Evolutionary conservation across 495 filamentous ascomycete species (phyloP).

Genomic region (Podospora bellae-mahoneyi): DNA sequence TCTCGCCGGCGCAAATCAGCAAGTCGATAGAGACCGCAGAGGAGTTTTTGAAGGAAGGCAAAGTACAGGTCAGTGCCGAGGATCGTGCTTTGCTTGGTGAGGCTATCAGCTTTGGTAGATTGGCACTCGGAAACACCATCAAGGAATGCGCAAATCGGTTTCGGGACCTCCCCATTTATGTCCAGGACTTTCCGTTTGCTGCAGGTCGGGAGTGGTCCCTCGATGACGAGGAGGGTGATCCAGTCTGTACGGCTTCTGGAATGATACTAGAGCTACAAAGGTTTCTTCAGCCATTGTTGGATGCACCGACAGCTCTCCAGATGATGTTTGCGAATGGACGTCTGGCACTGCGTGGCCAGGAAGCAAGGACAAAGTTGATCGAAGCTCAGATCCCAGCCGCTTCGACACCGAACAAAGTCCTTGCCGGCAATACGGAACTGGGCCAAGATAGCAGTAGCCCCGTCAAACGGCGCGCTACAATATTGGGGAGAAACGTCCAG

Average conservation of each 20-base stretch:
- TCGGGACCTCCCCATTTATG: constrained; percentile 74
- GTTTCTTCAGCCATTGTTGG: constrained; percentile 36
- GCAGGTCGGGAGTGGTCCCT: constrained; percentile 62
- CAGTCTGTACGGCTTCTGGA: constrained; percentile 40
- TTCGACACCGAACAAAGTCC: constrained; percentile 1
- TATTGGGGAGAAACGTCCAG: constrained; percentile 16
- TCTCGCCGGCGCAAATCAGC: constrained; percentile 57
- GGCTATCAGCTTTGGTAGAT: constrained; percentile 60
- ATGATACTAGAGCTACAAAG: constrained; percentile 41
- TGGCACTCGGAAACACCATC: constrained; percentile 53
- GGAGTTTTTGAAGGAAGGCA: constrained; percentile 57
- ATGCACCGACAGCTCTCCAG: constrained; percentile 36
- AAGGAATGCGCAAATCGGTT: constrained; percentile 64
- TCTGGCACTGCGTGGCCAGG: constrained; percentile 34
- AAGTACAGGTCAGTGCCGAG: constrained; percentile 48
- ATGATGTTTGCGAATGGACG: constrained; percentile 38
- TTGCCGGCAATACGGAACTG: constrained; percentile 42
- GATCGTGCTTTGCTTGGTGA: constrained; percentile 60
- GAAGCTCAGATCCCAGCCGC: constrained; percentile 17
- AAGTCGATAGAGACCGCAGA: constrained; percentile 60
- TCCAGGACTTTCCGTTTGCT: constrained; percentile 57
- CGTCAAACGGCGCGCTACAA: constrained; percentile 27
- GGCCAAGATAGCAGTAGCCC: constrained; percentile 32
- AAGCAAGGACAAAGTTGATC: constrained; percentile 32
- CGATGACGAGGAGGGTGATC: constrained; percentile 38